Base-by-base conservation (phyloP, 352 stramenopile genomes). In the Albugo laibachii region DNA sequence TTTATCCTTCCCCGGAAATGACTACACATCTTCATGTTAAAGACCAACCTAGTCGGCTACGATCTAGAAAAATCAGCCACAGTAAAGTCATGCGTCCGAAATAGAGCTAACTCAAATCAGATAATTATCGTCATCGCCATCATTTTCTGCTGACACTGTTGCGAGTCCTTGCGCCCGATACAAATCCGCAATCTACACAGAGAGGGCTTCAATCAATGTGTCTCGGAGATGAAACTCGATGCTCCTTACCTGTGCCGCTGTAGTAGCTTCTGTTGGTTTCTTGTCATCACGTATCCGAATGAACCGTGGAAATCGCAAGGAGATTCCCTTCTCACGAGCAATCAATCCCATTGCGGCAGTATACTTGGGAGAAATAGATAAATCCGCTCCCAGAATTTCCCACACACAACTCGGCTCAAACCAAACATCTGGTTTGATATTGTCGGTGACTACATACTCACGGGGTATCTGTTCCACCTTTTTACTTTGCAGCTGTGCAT, bases 341-440 rank as follows among this genome's bases (percentile, higher is more conserved):
- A 96, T 77, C 15, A 93, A 73, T 2, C 85, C 89, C 21, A 96
- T 87, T 1, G 92, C 96, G 11, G 92, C 95, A 24, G 83, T 97
- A 69, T 99, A 97, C 47, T 96, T 93, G 12, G 93, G 95, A 15
- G 93, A 98, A 55, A 98, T 97, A 18, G 86, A 98, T 48, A 99
- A 59, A 61, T 99, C 96, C 3, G 95, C 95, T 14, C 93, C 95
- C 38, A 97, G 82, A 47, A 99, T 93, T 64, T 99, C 96, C 95
- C 95, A 99, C 16, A 98, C 93, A 57, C 92, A 83, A 20, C 62
- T 89, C 5, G 92, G 73, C 50, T 97, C 83, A 50, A 99, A 97
- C 95, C 94, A 99, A 40, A 95, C 81, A 46, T 96, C 83, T 13
- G 83, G 81, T 48, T 92, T 84, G 42, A 88, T 85, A 13, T 62